Base-by-base conservation (phyloP, 2,329 filamentous ascomycete genomes). In the Alternaria ventricosa region DNA sequence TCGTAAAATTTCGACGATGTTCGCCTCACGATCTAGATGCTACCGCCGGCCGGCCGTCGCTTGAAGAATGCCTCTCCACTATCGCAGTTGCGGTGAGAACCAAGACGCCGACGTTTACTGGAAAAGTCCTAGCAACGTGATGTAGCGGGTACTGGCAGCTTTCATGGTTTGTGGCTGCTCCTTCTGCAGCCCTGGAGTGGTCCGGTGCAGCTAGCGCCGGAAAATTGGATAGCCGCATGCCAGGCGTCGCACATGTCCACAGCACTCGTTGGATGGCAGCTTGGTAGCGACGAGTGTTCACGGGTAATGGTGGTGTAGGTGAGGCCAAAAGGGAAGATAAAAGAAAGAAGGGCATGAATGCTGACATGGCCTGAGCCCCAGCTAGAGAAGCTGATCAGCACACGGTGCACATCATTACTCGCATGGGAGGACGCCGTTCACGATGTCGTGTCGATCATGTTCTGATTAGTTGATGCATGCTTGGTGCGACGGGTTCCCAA, bases 361-460 rank as follows among this genome's bases (percentile, higher is more conserved):
- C 49, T 41, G 49, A 53, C 49, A 53, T 27, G 56, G 27, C 36
- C 49, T 36, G 30, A 20, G 49, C 49, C 46, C 46, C 30, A 45
- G 11, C 36, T 44, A 25, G 41, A 43, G 33, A 51, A 23, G 57
- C 33, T 54, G 54, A 64, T 65, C 58, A 54, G 45, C 36, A 54
- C 36, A 30, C 54, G 25, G 46, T 56, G 55, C 59, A 59, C 50
- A 60, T 66, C 61, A 66, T 64, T 64, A 49, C 57, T 45, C 28
- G 33, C 36, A 50, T 50, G 22, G 57, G 57, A 30, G 20, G 28
- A 53, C 49, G 54, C 30, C 13, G 62, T 64, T 51, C 47, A 58
- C 27, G 55, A 51, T 51, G 55, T 44, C 43, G 56, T 49, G 61
- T 30, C 64, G 61, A 66, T 64, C 57, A 63, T 60, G 61, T 54